phyloP scores from a whole-genome alignment of 768 basidiomycete species.

The Collybia sp. region DNA sequence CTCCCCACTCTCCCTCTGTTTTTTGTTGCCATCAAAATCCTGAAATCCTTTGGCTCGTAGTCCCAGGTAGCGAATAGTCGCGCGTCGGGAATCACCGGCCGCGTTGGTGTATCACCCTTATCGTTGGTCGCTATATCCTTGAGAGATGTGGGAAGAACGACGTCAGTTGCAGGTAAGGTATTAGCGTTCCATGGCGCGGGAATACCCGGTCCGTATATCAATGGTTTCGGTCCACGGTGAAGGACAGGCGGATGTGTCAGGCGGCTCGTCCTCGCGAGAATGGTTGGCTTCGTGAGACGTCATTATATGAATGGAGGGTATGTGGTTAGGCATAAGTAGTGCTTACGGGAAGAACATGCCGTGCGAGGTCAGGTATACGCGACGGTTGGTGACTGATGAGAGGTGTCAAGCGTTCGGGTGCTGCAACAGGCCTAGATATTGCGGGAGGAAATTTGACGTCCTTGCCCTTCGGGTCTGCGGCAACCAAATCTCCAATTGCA shows the following conservation, averaged over 20 bases:
- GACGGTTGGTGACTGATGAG: slow-evolving; percentile 61
- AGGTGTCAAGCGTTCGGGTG: slow-evolving; percentile 52
- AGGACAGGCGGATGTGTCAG: slow-evolving; percentile 65
- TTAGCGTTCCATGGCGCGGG: slow-evolving; percentile 52
- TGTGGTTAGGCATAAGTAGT: background rate
- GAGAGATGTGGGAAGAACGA: slow-evolving; percentile 20
- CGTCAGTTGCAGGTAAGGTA: slow-evolving; percentile 22
- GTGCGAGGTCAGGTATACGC: slow-evolving; percentile 62
- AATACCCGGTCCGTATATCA: slow-evolving; percentile 43
- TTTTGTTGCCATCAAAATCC: slow-evolving; percentile 23
- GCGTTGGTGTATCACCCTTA: slow-evolving; percentile 21
- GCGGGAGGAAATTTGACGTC: slow-evolving; percentile 52
- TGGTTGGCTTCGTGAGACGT: slow-evolving; percentile 36
- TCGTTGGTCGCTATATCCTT: slow-evolving; percentile 21
- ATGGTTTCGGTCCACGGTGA: slow-evolving; percentile 41
- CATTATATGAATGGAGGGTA: background rate
- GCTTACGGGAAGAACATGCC: slow-evolving; percentile 64
- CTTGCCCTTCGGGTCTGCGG: slow-evolving; percentile 21
- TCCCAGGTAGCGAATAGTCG: slow-evolving; percentile 55
- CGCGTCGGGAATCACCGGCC: slow-evolving; percentile 44
- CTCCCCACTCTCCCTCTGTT: slow-evolving; percentile 28
- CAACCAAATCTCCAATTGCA: slow-evolving; percentile 25
- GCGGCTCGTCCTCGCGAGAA: slow-evolving; percentile 55
- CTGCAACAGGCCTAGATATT: slow-evolving; percentile 38
- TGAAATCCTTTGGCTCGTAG: slow-evolving; percentile 46